These are phyloP conservation scores for Cymbopogon citratus DNA, from an alignment of 176 grass and related monocot species.

Conservation along the genomic window DNA sequence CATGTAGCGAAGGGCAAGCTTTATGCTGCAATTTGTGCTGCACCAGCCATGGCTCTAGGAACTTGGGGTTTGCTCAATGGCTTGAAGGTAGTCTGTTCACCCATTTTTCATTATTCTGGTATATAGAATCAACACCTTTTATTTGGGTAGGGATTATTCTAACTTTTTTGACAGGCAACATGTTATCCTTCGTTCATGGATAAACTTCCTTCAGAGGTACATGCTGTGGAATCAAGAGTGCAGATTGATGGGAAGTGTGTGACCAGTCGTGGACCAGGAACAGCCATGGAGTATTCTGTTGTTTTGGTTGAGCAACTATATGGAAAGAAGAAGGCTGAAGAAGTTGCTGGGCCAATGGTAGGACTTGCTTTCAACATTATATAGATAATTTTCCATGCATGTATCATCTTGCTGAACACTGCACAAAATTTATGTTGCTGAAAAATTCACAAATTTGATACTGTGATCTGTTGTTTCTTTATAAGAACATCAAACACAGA, in stretches of 20 bases:
- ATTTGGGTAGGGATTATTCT: background rate
- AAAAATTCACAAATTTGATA: background rate
- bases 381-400: background rate
- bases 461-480: background rate
- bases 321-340: slow-evolving; percentile 63
- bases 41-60: slow-evolving; percentile 64
- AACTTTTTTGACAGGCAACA: slow-evolving; percentile 45
- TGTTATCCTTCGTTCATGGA: slow-evolving; percentile 71
- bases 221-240: slow-evolving; percentile 66
- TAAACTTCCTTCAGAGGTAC: slow-evolving; percentile 52
- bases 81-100: slow-evolving; percentile 34
- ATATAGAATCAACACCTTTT: background rate
- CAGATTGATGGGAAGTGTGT: slow-evolving; percentile 66
- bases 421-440: background rate
- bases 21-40: slow-evolving; percentile 65
- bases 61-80: slow-evolving; percentile 72
- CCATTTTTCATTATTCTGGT: background rate
- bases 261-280: slow-evolving; percentile 67
- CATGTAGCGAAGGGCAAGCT: slow-evolving; percentile 59
- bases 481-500: background rate
- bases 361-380: slow-evolving; percentile 2
- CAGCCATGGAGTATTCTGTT: slow-evolving; percentile 65
- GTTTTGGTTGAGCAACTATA: slow-evolving; percentile 63
- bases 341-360: slow-evolving; percentile 75
- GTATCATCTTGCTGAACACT: background rate